These are phyloP conservation scores for Ganoderma meredithae DNA, from an alignment of 1,284 basidiomycete genomes.

Conservation along the genomic window DNA sequence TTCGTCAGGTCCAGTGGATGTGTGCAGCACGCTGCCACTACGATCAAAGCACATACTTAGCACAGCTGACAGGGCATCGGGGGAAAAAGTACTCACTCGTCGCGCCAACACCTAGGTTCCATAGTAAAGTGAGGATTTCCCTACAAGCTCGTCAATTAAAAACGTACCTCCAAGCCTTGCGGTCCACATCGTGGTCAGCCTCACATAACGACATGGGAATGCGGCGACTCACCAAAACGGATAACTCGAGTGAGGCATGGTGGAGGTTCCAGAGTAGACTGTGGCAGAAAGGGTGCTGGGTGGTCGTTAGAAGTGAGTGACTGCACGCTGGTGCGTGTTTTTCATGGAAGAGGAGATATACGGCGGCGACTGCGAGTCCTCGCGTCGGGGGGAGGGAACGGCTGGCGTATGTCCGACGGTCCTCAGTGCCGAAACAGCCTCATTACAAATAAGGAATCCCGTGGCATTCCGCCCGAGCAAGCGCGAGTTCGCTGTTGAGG, in stretches of 20 bases:
- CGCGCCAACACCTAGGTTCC: slow-evolving; percentile 68
- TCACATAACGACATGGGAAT: slow-evolving; percentile 12
- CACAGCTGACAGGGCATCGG: slow-evolving; percentile 12
- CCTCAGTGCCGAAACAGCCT: slow-evolving; percentile 11
- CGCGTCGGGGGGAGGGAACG: not conserved
- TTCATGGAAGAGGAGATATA: slow-evolving; percentile 28
- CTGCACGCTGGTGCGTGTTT: slow-evolving; percentile 26
- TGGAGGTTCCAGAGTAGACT: slow-evolving; percentile 2
- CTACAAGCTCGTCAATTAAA: not conserved
- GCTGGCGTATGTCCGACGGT: slow-evolving; percentile 18
- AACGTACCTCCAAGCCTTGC: slow-evolving; percentile 76
- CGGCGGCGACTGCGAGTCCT: not conserved
- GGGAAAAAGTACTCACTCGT: slow-evolving; percentile 61
- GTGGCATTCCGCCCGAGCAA: not conserved
- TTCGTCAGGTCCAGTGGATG: slow-evolving; percentile 89
- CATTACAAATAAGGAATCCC: slow-evolving; percentile 23
- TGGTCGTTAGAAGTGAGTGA: slow-evolving; percentile 19
- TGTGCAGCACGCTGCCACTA: slow-evolving; percentile 88
- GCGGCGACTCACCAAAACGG: slow-evolving; percentile 66
- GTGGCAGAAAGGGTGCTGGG: not conserved
- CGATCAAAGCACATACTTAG: slow-evolving; percentile 21
- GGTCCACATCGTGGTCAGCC: slow-evolving; percentile 13
- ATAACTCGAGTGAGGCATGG: slow-evolving; percentile 47
- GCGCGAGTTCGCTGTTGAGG: not conserved
- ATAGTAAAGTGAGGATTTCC: not conserved